These are phyloP conservation scores for Cordyceps farinosa DNA, from an alignment of 2,329 filamentous ascomycete genomes.

Conservation along the genomic window DNA sequence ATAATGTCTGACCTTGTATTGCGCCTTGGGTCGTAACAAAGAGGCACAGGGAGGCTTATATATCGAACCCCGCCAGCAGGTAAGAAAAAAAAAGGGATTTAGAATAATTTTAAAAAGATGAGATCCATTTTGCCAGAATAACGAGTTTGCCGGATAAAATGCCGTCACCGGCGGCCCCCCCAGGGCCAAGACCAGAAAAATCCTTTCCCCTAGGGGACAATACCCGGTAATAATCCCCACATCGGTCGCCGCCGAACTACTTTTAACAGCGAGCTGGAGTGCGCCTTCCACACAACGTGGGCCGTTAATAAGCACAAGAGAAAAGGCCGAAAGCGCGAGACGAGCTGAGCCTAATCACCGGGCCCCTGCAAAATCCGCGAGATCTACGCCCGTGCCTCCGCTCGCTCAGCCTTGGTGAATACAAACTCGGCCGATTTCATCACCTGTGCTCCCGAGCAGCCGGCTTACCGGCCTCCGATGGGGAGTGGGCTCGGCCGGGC, in stretches of 20 bases:
- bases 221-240: constrained; percentile 3
- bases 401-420: no score
- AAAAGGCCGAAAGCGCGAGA: constrained; percentile 4
- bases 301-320: neutral
- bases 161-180: neutral
- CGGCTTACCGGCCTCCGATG: no score
- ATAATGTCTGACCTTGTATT: neutral
- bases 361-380: no score
- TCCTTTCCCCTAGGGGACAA: neutral
- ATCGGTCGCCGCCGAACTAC: neutral
- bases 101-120: neutral
- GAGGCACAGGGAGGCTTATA: no score
- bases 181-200: neutral
- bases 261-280: neutral
- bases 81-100: neutral
- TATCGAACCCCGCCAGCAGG: neutral
- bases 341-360: no score
- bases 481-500: no score
- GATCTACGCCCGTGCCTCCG: no score
- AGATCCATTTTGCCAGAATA: neutral
- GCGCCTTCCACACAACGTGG: neutral
- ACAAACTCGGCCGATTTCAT: no score
- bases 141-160: neutral
- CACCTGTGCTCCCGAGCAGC: no score
- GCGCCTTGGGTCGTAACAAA: no score